Conservation (phyloP, 2,329 filamentous ascomycete genomes). For the Ophiostoma quercus region DNA sequence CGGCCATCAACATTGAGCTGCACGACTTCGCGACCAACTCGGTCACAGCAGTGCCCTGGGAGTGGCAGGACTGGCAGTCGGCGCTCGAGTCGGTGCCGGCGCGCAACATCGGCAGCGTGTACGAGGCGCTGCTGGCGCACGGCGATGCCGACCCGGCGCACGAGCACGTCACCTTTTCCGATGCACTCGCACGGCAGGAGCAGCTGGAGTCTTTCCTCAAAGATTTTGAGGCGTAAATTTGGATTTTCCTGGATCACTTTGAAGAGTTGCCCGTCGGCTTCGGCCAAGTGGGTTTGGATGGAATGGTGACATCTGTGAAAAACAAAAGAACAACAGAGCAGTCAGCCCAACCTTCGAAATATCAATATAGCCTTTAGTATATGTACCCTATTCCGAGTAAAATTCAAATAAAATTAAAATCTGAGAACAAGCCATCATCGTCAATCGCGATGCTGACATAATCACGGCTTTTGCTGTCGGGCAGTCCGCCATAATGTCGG, state of each 20-base stretch:
- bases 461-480: not conserved
- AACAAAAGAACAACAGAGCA: not conserved
- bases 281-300: not conserved
- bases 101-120: conserved; percentile 50
- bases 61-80: conserved; percentile 43
- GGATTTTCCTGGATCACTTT: too few relatives aligned
- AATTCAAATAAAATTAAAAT: not conserved
- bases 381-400: too few relatives aligned
- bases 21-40: conserved; percentile 45
- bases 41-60: conserved; percentile 41
- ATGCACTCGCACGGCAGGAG: conserved; percentile 44
- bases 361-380: not conserved
- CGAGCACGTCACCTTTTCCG: conserved; percentile 37
- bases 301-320: not conserved
- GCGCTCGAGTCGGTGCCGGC: conserved; percentile 34
- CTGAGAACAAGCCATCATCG: not conserved
- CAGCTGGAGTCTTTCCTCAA: conserved; percentile 37
- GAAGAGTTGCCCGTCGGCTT: not conserved
- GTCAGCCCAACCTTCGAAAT: too few relatives aligned
- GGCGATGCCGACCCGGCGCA: conserved; percentile 33
- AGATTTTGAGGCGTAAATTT: not conserved
- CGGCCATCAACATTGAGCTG: conserved; percentile 45
- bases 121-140: conserved; percentile 45
- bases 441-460: not conserved
- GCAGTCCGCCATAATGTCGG: not conserved